Base-by-base conservation (phyloP, 768 basidiomycete species). In the Ephemerocybe angulata region DNA sequence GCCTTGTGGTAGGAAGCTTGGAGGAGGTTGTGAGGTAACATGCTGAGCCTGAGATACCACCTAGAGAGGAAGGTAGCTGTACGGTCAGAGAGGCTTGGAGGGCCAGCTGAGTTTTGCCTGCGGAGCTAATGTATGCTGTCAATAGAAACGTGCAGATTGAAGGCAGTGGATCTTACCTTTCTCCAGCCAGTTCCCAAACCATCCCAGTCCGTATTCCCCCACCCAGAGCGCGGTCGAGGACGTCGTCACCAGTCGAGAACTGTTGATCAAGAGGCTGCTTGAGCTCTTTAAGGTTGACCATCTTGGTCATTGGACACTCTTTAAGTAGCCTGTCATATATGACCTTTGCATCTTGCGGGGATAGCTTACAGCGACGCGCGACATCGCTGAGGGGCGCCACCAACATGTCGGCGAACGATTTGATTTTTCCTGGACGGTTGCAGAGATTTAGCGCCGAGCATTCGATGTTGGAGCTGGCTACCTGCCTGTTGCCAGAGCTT, bases 71-170 rank as follows among this genome's bases (percentile, higher is more conserved):
- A 22, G 89, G 84, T 0, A 90, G 76, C 65, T 98, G 95, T 1
- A 90, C 87, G 21, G 81, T 75, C 28, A 96, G 73, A 3, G 91
- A 83, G 19, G 93, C 78, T 60, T 95, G 93, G 13, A 99, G 76
- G 3, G 88, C 90, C 4, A 98, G 70, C 62, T 98, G 94, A 1
- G 93, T 93, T 72, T 99, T 99, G 35, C 97, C 97, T 25, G 96
- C 85, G 22, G 93, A 87, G 65, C 97, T 99, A 19, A 56, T 21
- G 19, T 10, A 13, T 48, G 5, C 15, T 10, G 7, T 17, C 30
- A 42, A 51, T 44, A 51, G 30, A 11, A 15, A 2, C 10, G 11
- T 17, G 28, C 31, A 63, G 38, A 65, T 49, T 19, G 29, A 25
- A 21, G 7, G 27, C 38, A 41, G n/a, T 25, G n/a, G 35, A 46